phyloP scores from a whole-genome alignment of 805 yeast genomes.

The Saturnispora saitoi region DNA sequence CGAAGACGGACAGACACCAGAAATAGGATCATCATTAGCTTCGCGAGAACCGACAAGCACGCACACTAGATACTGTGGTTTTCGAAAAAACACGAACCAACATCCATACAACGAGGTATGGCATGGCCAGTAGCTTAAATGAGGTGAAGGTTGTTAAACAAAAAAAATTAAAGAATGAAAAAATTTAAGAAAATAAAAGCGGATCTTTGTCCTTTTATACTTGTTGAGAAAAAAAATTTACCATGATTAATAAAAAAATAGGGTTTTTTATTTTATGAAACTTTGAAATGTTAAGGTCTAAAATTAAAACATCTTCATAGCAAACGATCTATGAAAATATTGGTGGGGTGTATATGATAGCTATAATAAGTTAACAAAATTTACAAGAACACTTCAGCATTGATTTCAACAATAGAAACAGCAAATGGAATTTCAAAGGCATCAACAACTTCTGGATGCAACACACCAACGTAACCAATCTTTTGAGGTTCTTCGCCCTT shows the following conservation, averaged over 20 bases:
- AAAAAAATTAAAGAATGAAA: constrained; percentile 2
- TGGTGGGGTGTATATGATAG: background rate
- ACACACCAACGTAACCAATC: constrained; percentile 84
- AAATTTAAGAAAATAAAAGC: background rate
- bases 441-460: constrained; percentile 89
- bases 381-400: constrained; percentile 78
- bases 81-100: constrained; percentile 13
- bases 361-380: constrained; percentile 3
- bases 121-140: constrained; percentile 18
- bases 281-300: background rate
- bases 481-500: constrained; percentile 47
- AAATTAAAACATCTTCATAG: background rate
- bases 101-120: constrained; percentile 4
- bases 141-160: constrained; percentile 35
- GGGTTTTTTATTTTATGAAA: background rate
- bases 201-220: background rate
- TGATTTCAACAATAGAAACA: constrained; percentile 83
- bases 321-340: constrained; percentile 9
- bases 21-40: constrained; percentile 23
- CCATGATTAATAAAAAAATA: background rate
- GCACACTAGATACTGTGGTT: constrained; percentile 22
- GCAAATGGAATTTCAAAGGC: constrained; percentile 89
- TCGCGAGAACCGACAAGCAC: constrained; percentile 32
- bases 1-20: constrained; percentile 22
- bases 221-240: background rate